A percentile compares a stretch with the other conserved stretches of the same genome.
Conservation (phyloP, 257 asterid genomes). For the Capsicum pubescens region DNA sequence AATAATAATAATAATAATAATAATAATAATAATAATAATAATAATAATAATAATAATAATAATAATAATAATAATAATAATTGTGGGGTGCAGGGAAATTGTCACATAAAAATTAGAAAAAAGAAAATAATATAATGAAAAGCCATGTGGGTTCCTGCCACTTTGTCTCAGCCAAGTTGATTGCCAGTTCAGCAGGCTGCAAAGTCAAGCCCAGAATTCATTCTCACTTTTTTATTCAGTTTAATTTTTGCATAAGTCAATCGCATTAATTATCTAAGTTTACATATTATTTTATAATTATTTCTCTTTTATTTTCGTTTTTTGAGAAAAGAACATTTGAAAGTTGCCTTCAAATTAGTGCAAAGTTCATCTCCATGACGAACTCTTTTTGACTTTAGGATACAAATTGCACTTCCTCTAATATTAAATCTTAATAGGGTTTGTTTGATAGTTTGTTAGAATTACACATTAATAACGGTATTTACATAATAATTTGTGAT, state of each 20-base stretch:
- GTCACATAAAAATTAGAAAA: background rate
- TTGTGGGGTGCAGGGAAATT: background rate
- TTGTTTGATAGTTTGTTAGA: background rate
- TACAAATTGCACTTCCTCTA: no score
- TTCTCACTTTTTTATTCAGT: background rate
- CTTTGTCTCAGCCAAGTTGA: background rate
- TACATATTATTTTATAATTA: background rate
- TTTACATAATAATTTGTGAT: background rate
- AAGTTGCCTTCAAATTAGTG: background rate
- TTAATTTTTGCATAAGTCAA: background rate
- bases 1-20: no score
- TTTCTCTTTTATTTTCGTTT: background rate
- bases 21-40: no score
- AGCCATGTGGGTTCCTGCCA: background rate
- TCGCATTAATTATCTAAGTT: background rate
- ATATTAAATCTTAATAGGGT: no score
- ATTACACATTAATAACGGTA: background rate
- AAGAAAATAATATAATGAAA: background rate
- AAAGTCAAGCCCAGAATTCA: background rate
- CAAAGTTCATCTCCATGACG: background rate
- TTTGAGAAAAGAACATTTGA: background rate
- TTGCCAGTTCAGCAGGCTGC: background rate
- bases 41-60: no score
- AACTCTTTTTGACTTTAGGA: background rate
- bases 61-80: no score